Evolutionary conservation across 495 filamentous ascomycete genomes (phyloP).

Genomic region (Neurospora discreta): DNA sequence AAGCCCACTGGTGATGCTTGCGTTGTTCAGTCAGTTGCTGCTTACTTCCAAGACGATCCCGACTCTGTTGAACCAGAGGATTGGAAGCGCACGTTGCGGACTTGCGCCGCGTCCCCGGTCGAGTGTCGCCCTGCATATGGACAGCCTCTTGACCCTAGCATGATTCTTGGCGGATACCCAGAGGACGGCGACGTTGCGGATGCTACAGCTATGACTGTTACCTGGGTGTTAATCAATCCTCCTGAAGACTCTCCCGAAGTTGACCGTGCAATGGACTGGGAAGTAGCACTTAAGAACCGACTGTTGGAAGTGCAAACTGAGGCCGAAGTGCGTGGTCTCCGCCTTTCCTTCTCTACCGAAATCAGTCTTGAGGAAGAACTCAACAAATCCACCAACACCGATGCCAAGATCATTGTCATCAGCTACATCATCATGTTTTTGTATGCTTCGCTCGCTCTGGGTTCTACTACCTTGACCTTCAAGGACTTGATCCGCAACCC

Average conservation of each 20-base stretch:
- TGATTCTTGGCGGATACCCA: constrained; percentile 76
- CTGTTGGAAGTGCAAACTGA: constrained; percentile 67
- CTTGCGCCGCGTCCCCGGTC: constrained; percentile 67
- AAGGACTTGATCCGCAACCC: constrained; percentile 69
- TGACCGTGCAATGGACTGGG: constrained; percentile 75
- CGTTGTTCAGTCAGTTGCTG: constrained; percentile 81
- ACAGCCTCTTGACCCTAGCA: constrained; percentile 72
- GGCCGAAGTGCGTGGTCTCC: constrained; percentile 62
- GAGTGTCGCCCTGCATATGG: constrained; percentile 77
- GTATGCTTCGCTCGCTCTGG: constrained; percentile 85
- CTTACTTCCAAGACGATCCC: constrained; percentile 65
- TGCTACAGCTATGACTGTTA: constrained; percentile 69
- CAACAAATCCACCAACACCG: constrained; percentile 94
- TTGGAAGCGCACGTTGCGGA: constrained; percentile 57
- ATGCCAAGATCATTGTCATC: constrained; percentile 92
- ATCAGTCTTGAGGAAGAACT: constrained; percentile 85
- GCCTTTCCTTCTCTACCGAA: constrained; percentile 90
- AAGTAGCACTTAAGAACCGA: constrained; percentile 59
- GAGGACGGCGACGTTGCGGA: constrained; percentile 56
- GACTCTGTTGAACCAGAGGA: constrained; percentile 44
- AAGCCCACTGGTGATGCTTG: constrained; percentile 84
- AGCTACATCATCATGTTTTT: constrained; percentile 99
- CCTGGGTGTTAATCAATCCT: constrained; percentile 94
- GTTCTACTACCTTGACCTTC: constrained; percentile 70
- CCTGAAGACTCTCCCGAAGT: constrained; percentile 58